Evolutionary conservation across 306 rosid genomes (phyloP), one percentile per base, ranked within the genome.

Genomic region (Dryas drummondii): DNA sequence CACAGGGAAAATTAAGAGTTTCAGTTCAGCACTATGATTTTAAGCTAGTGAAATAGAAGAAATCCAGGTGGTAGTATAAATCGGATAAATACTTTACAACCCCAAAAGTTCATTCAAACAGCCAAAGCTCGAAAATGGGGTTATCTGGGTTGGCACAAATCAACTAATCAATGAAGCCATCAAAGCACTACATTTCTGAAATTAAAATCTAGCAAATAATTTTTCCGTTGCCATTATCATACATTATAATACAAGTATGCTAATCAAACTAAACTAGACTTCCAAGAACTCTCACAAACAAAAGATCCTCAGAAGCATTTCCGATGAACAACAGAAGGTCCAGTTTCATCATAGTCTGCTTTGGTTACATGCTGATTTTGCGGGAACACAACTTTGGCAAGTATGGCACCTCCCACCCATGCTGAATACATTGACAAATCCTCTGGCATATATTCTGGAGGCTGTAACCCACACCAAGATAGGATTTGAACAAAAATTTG

Each of bases 321-420:
- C 72, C 94, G 84, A 82, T 94, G 98, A 76, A 91, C 94, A 27
- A 94, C 85, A 49, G 98, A 91, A 45, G 98, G 98, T 49, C 97
- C 97, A 3, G 87, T 91, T 83, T 94, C 98, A 59, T 94, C 99
- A 70, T 94, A 94, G 74, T 94, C 99, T 7, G 91, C 94, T 82
- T 94, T 91, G 45, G 97, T 94, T 73, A 94, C 83, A 67, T 91
- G 98, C 82, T 94, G 98, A 82, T 91, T 94, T 76, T 94, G 99
- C 16, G 99, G 99, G 67, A 94, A 94, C 73, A 94, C 99, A 50
- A 94, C 98, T 87, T 94, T 94, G 80, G 99, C 99, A 9, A 94
- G 99, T 74, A 94, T 94, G 59, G 99, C 98, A 60, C 98, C 99
- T 71, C 99, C 99, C 67, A 94, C 93, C 99, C 98, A 94, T 40